Base-by-base conservation (phyloP, 2,329 filamentous ascomycete species). In the Cladosporium halotolerans region DNA sequence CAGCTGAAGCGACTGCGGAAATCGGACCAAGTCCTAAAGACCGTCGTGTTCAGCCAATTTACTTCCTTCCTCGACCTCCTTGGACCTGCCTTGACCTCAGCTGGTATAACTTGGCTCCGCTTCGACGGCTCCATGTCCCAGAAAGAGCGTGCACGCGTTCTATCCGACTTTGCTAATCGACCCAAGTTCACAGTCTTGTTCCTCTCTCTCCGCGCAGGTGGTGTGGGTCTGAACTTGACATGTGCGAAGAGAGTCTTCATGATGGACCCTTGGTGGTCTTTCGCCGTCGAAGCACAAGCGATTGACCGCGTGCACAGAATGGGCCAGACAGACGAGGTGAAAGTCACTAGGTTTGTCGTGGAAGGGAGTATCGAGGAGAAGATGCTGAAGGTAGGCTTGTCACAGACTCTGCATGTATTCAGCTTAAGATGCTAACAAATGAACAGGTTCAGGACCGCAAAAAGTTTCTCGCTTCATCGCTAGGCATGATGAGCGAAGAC, bases 261-360 rank as follows among this genome's bases (percentile, higher is more conserved):
- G 88, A 97, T 99, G 93, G 93, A 99, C 70, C 93, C 93, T 0
- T 99, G 93, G 93, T 99, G 93, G 93, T 95, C 88, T 66, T 99
- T 92, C 70, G 91, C 93, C 0, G 85, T 97, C 10, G 93, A 99
- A 72, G 89, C 91, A 4, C 93, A 99, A 71, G 93, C 93, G 8
- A 97, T 99, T 65, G 93, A 99, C 73, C 88, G 93, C 1, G 90
- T 99, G 33, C 93, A 99, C 74, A 83, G 93, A 8, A 96, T 99
- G 88, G 93, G 93, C 0, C 93, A 99, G 70, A 84, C 87, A 46
- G 80, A 83, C 13, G 88, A 92, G 63, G 93, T 99, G 2, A 82
- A 83, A 53, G 91, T 99, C 0, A 85, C 85, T 61, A 78, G 93
- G 28, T 97, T 97, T 65, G 86, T 99, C 54, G 88, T 95, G 1